These are phyloP conservation scores for Plasmodium cynomolgi DNA, from an alignment of 169 alveolate genomes.

Conservation along the genomic window DNA sequence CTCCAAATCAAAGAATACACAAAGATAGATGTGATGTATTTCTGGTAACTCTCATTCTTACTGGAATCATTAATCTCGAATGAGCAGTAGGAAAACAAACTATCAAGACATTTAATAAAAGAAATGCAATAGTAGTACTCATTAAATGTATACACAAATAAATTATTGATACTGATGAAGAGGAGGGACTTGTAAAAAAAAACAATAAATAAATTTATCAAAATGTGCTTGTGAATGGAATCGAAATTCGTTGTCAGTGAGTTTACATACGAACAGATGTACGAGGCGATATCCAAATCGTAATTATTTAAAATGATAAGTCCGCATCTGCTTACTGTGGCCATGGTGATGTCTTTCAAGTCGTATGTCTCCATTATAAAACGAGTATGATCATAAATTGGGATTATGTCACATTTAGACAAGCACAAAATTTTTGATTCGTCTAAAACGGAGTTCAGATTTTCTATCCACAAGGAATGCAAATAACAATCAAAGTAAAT, in stretches of 20 bases:
- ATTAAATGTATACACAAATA: slow-evolving; percentile 63
- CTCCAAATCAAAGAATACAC: slow-evolving; percentile 63
- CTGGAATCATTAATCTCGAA: slow-evolving; percentile 56
- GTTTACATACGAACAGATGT: slow-evolving; percentile 67
- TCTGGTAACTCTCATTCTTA: slow-evolving; percentile 52
- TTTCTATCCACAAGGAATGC: slow-evolving; percentile 99
- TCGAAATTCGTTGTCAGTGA: slow-evolving; percentile 52
- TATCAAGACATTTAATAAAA: slow-evolving; percentile 55
- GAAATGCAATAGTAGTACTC: slow-evolving; percentile 71
- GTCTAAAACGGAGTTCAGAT: slow-evolving; percentile 98
- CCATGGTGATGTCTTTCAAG: slow-evolving; percentile 96
- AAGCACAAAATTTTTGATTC: slow-evolving; percentile 97
- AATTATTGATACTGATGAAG: slow-evolving; percentile 44
- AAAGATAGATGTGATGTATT: slow-evolving; percentile 55
- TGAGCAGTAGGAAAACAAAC: slow-evolving; percentile 55
- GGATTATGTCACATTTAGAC: slow-evolving; percentile 96
- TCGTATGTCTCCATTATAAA: slow-evolving; percentile 94
- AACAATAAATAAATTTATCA: slow-evolving; percentile 51
- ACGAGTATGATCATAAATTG: slow-evolving; percentile 86
- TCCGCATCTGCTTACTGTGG: slow-evolving; percentile 98
- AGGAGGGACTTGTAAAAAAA: slow-evolving; percentile 48
- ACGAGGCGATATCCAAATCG: slow-evolving; percentile 84
- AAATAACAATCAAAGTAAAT: slow-evolving; percentile 99
- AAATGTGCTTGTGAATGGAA: slow-evolving; percentile 69
- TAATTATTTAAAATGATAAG: slow-evolving; percentile 97